Evolutionary conservation across 345 rosid species (phyloP), one percentile per base, ranked within the genome.

Genomic region (Lumnitzera littorea): DNA sequence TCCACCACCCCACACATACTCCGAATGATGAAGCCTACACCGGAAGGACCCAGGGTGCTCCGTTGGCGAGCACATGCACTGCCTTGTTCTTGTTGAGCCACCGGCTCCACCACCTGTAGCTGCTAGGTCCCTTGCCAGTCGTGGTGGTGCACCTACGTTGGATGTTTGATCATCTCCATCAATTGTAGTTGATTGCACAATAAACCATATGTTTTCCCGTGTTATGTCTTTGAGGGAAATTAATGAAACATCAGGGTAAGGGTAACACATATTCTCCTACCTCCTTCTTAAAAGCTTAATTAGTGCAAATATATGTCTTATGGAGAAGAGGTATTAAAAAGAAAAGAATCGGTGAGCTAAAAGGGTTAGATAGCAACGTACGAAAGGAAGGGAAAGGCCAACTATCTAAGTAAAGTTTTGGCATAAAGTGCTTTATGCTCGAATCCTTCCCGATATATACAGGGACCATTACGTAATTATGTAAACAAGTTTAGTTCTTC

Each of bases 161-260:
- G 0, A 59, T 16, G 46, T 17, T 13, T 54, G 13, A 17, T 41
- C 49, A 2, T 27, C 8, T 8, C 16, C 48, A 15, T 13, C 48
- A 15, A 53, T 29, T 15, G 12, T 23, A 7, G 24, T 14, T 11
- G 62, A 56, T 20, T 24, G 67, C 62, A 58, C 46, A 58, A 69
- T 56, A 1, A 14, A 23, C 74, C 78, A 60, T 51, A 68, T 58
- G 43, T 56, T 23, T 53, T 14, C 17, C 57, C 48, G 24, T 24
- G 5, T 50, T 61, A 48, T 51, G 47, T 13, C 61, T 62, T 27
- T 53, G 20, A 54, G 59, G 61, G 12, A 51, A 31, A 20, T 24
- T 52, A 17, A 72, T 27, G 15, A 63, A 49, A 58, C 82, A 78
- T 80, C 72, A 74, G 27, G 0, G 13, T 15, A 50, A 0, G 53